Base-by-base conservation (phyloP, 2,329 filamentous ascomycete genomes). In the Sordariomycetes sp. region DNA sequence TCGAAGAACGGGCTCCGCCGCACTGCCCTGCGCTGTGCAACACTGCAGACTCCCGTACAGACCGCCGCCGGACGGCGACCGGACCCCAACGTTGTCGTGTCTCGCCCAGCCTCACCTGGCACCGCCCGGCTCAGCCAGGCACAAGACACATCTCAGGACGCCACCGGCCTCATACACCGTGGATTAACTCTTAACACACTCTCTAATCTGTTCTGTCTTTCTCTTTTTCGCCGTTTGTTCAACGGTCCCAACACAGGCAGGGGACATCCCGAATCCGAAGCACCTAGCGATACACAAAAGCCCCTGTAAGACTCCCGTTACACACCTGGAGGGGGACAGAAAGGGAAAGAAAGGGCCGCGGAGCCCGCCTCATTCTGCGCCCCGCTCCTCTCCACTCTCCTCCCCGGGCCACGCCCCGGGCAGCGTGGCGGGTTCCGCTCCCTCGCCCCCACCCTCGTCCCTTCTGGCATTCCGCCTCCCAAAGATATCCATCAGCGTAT, bases 371-470 rank as follows among this genome's bases (percentile, higher is more conserved):
- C 40, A 55, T 35, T 25, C 56, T 24, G 32, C 53, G 18, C 14
- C 52, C 50, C 55, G 46, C 53, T 34, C 58, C 24, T 48, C 58
- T n/a, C 58, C 61, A 35, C 51, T 59, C 12, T 64, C 59, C 28
- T 67, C 68, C n/a, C 64, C 66, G 18, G 71, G 71, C 71, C 71
- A 72, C 35, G 68, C 67, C 35, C 71, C 71, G 14, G 71, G 71
- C 12, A 68, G 48, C 8, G 25, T 14, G 37, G 57, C 58, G 7
- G 54, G 52, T 7, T 57, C 56, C 57, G 35, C 14, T 16, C 11
- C 11, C 61, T 62, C 48, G 53, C 54, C 22, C 37, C 56, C 59
- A 11, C 57, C 64, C 20, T 65, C 24, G 62, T 61, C 24, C 55
- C 56, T 50, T 57, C 55, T 6, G 51, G 55, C 11, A 62, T 62